Base-by-base conservation (phyloP, 2,329 filamentous ascomycete genomes). In the Dothistroma septosporum region DNA sequence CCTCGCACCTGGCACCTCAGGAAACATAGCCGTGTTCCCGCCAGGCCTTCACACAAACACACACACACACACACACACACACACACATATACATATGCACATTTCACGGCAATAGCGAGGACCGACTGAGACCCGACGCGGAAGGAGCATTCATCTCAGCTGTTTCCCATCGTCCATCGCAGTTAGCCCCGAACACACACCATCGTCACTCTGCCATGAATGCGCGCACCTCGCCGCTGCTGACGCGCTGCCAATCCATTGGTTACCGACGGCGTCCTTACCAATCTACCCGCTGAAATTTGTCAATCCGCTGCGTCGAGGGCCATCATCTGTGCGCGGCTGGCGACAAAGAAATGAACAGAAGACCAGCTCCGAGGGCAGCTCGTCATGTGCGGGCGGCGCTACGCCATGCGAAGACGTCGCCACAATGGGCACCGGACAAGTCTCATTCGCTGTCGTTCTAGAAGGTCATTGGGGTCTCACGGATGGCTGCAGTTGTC, bases 391-490 rank as follows among this genome's bases (percentile, higher is more conserved):
- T 63, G 62, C 59, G 53, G 57, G 41, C 41, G 58, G 60, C 60
- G 53, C 58, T 58, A 58, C 63, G 59, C 64, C 60, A 62, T 66
- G 64, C 60, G 61, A 47, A 53, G 61, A 58, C 32, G 32, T 60
- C 50, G 61, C 61, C 59, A 64, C 57, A 61, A 64, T 61, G 61
- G 50, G 47, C 49, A 55, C 47, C 35, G 55, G 41, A 61, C 59
- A 54, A 68, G 68, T 69, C 66, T 69, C 66, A 69, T 67, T 64
- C 58, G 65, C 58, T 64, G 62, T 66, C 61, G 68, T 44, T 69
- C 69, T 65, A 68, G 66, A 70, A 69, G 56, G 58, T 61, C 31
- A 62, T 64, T 69, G 64, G 65, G 64, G 55, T 63, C 57, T 41
- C 32, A 49, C 68, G 66, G 67, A 60, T 66, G 64, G 60, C 67